These are phyloP conservation scores for Scortechinia acanthostroma DNA, from an alignment of 2,329 filamentous ascomycete species.

Conservation along the genomic window DNA sequence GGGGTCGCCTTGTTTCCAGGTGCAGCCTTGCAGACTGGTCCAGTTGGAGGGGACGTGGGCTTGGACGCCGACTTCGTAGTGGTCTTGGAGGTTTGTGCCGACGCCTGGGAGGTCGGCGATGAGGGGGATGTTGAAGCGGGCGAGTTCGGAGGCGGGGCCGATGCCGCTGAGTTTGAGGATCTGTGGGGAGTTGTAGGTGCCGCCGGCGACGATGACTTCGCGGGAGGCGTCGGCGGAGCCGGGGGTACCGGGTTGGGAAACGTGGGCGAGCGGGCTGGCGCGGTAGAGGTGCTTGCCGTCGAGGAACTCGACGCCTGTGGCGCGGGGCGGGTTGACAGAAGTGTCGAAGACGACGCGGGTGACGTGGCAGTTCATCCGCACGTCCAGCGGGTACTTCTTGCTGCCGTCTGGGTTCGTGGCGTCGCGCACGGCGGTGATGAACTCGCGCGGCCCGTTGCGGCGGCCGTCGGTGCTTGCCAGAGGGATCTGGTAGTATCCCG, in stretches of 20 bases:
- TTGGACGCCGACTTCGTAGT: constrained; percentile 25
- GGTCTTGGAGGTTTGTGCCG: constrained; percentile 52
- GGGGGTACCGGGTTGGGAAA: constrained; percentile 7
- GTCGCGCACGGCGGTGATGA: constrained; percentile 39
- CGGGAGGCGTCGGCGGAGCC: constrained; percentile 26
- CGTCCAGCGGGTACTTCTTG: constrained; percentile 45
- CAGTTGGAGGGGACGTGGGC: neutral
- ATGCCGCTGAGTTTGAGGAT: constrained; percentile 40
- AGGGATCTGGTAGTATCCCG: constrained; percentile 49
- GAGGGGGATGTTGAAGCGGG: constrained; percentile 28
- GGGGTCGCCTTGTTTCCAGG: neutral
- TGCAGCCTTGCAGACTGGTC: neutral
- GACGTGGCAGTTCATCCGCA: constrained; percentile 36
- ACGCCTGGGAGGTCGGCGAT: constrained; percentile 47
- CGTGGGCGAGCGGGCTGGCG: constrained; percentile 25
- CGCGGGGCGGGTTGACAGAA: constrained; percentile 23
- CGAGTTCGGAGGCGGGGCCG: constrained; percentile 30
- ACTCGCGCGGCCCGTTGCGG: constrained; percentile 46
- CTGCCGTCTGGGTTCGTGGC: constrained; percentile 37
- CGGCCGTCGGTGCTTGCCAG: constrained; percentile 39
- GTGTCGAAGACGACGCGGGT: constrained; percentile 35
- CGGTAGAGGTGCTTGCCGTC: constrained; percentile 35
- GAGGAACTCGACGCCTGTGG: constrained; percentile 39
- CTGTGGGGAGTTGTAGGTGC: constrained; percentile 43
- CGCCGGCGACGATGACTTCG: constrained; percentile 41